phyloP scores from a whole-genome alignment of 2,329 filamentous ascomycete genomes.

The Tolypocladium guangdongense region DNA sequence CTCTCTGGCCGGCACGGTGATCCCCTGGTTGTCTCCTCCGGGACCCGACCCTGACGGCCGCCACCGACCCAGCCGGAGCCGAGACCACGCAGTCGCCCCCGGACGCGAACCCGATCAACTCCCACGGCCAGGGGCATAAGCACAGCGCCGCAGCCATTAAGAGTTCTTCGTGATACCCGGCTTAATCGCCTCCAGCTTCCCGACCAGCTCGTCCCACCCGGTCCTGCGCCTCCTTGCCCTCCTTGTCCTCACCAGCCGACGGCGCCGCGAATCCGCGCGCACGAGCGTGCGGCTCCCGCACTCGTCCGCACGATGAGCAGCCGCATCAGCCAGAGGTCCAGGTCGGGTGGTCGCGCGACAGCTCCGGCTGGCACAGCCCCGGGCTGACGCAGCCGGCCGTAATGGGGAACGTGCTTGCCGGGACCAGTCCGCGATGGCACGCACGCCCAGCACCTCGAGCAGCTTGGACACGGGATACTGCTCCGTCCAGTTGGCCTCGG shows the following conservation, averaged over 20 bases:
- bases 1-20: slow-evolving; percentile 21
- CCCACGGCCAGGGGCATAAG: slow-evolving; percentile 21
- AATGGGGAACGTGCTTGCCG: slow-evolving; percentile 14
- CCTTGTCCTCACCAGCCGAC: neutral
- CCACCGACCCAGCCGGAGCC: slow-evolving; percentile 13
- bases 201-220: slow-evolving; percentile 1
- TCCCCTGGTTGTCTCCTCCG: slow-evolving; percentile 21
- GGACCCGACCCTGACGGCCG: slow-evolving; percentile 15
- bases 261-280: neutral
- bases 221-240: slow-evolving; percentile 1
- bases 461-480: slow-evolving; percentile 21
- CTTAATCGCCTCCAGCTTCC: slow-evolving; percentile 1
- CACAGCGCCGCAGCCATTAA: neutral
- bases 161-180: neutral
- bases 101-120: slow-evolving; percentile 11
- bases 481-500: slow-evolving; percentile 3
- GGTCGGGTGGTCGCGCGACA: slow-evolving; percentile 24
- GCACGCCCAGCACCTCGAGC: slow-evolving; percentile 16
- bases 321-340: slow-evolving; percentile 12
- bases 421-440: slow-evolving; percentile 8
- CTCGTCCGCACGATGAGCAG: slow-evolving; percentile 31
- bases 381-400: slow-evolving; percentile 41
- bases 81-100: slow-evolving; percentile 16
- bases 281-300: slow-evolving; percentile 26
- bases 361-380: slow-evolving; percentile 37